These are phyloP conservation scores for Botrytis sinoallii DNA, from an alignment of 2,329 filamentous ascomycete genomes.

Conservation along the genomic window DNA sequence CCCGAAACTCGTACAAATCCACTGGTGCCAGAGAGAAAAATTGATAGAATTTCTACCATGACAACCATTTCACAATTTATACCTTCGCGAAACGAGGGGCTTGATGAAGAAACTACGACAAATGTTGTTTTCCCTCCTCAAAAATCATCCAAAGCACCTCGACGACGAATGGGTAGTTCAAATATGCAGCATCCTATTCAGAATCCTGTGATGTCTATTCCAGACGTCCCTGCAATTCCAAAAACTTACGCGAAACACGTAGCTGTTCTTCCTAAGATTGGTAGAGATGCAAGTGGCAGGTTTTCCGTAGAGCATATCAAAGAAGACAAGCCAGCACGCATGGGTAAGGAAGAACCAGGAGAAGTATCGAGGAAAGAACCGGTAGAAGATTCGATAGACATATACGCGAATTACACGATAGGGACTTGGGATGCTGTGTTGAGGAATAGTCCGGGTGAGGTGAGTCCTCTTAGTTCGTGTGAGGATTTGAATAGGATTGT, in stretches of 20 bases:
- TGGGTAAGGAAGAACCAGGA: too few species aligned
- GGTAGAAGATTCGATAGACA: neutral
- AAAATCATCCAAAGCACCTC: too few species aligned
- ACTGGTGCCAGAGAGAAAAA: neutral
- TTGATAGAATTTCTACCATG: neutral
- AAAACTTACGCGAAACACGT: neutral
- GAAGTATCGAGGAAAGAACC: neutral
- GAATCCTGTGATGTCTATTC: neutral
- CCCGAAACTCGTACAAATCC: too few species aligned
- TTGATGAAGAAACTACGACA: neutral
- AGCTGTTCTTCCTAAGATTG: neutral
- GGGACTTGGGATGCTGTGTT: neutral
- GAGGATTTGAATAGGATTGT: neutral
- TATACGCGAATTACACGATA: neutral
- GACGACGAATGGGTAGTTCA: neutral
- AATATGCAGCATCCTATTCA: neutral
- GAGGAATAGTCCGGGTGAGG: neutral
- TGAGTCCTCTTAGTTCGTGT: neutral
- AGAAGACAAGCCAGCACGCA: neutral
- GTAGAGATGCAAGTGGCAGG: neutral
- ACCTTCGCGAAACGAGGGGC: neutral
- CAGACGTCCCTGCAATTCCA: neutral
- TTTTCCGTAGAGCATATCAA: neutral
- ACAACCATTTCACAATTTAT: constrained; percentile 4
- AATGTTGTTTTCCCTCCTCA: too few species aligned